Conservation (phyloP, 768 basidiomycete species). For the Suillus luteus region DNA sequence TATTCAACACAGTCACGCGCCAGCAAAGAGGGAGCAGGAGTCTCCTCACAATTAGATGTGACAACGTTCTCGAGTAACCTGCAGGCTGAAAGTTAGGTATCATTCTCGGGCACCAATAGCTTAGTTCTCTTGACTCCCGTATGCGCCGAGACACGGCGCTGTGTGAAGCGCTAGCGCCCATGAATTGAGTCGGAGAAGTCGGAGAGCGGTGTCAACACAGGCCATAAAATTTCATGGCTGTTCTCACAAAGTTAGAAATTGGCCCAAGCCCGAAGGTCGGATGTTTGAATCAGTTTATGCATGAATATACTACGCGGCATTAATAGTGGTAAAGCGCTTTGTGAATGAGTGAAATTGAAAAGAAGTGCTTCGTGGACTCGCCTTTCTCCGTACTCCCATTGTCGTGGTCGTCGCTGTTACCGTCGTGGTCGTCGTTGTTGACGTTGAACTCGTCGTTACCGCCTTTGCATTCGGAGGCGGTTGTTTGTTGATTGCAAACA, state of each 20-base stretch:
- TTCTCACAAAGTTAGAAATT: not conserved
- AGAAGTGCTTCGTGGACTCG: conserved; percentile 1
- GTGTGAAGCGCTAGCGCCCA: not conserved
- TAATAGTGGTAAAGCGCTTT: not conserved
- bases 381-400: conserved; percentile 13
- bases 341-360: conserved; percentile 10
- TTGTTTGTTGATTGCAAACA: conserved; percentile 37
- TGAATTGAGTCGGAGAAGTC: conserved; percentile 2
- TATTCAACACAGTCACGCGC: not conserved
- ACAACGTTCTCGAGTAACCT: not conserved
- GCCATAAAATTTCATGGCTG: not conserved
- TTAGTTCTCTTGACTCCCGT: not conserved
- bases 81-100: not conserved
- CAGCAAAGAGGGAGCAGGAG: not conserved
- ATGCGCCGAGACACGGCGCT: not conserved
- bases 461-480: conserved; percentile 12
- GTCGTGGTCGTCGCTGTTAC: conserved; percentile 11
- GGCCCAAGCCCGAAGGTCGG: conserved; percentile 1
- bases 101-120: not conserved
- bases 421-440: conserved; percentile 15
- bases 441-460: conserved; percentile 10
- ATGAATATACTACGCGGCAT: conserved; percentile 1
- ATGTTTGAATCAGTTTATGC: conserved; percentile 1
- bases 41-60: not conserved
- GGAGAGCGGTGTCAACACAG: not conserved